Evolutionary conservation across 2,329 filamentous ascomycete species (phyloP).

Genomic region (Alternaria sp.): DNA sequence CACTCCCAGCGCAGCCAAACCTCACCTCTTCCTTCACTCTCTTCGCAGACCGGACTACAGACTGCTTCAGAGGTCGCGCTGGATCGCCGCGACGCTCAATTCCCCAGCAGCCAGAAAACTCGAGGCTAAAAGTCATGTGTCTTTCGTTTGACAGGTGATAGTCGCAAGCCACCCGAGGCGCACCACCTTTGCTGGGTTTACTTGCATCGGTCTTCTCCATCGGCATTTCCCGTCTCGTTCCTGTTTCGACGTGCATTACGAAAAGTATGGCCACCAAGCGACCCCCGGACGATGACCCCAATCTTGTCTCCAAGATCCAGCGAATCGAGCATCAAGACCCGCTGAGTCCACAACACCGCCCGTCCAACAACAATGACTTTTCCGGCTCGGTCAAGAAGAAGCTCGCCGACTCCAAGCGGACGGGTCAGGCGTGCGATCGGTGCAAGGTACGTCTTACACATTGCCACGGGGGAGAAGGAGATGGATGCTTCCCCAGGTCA

Average conservation of each 20-base stretch:
- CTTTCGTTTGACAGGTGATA: conserved; percentile 19
- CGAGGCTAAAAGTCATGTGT: conserved; percentile 15
- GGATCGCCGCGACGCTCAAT: conserved; percentile 2
- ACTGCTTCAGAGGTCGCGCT: conserved; percentile 8
- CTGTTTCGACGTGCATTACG: conserved; percentile 19
- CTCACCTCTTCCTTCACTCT: conserved; percentile 5
- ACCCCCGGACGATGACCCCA: conserved; percentile 31
- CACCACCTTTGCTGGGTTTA: conserved; percentile 13
- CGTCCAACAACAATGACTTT: conserved; percentile 40
- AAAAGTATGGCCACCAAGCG: conserved; percentile 39
- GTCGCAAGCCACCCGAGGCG: conserved; percentile 24
- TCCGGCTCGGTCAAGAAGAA: conserved; percentile 59
- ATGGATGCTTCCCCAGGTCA: background rate
- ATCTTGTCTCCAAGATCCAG: conserved; percentile 40
- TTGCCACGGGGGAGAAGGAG: no score
- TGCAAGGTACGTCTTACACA: conserved; percentile 69
- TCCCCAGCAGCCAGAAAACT: background rate
- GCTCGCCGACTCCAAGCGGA: conserved; percentile 65
- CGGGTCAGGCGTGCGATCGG: conserved; percentile 86
- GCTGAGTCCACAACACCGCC: conserved; percentile 30
- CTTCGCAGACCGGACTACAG: background rate
- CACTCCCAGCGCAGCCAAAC: conserved; percentile 10
- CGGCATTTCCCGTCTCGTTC: conserved; percentile 19
- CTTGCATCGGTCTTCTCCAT: conserved; percentile 15
- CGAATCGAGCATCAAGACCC: conserved; percentile 42